Conservation (phyloP, 2,329 filamentous ascomycete species). For the Alternaria brassicae region DNA sequence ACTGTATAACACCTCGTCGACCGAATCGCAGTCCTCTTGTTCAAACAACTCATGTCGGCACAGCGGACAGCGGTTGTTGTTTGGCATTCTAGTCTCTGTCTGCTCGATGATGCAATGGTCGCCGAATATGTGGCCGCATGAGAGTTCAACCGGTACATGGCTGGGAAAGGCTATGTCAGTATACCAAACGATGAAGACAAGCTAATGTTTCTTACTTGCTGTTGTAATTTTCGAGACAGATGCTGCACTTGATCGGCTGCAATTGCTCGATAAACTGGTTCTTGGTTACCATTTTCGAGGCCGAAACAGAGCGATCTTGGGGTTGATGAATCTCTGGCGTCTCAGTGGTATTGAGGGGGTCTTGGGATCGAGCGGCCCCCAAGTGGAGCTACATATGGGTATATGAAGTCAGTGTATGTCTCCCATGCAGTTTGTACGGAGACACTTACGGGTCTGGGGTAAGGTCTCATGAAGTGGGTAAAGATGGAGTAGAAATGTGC, state of each 20-base stretch:
- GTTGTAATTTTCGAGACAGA: conserved; percentile 6
- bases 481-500: not conserved
- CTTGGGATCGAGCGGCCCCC: not conserved
- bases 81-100: not conserved
- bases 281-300: conserved; percentile 1
- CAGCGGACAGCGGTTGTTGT: conserved; percentile 1
- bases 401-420: too few species aligned
- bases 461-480: not conserved
- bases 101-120: conserved; percentile 5
- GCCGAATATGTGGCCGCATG: conserved; percentile 6
- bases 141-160: conserved; percentile 2
- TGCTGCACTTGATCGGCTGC: conserved; percentile 2
- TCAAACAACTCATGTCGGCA: not conserved
- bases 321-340: not conserved
- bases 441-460: not conserved
- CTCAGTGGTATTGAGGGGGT: not conserved
- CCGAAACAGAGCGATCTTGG: not conserved
- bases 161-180: not conserved
- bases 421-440: too few species aligned
- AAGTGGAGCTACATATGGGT: too few species aligned
- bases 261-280: conserved; percentile 6
- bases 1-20: not conserved
- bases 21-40: not conserved
- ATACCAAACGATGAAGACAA: not conserved
- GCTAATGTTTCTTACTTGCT: not conserved